These are phyloP conservation scores for Nemania sp. DNA, from an alignment of 2,329 filamentous ascomycete species.

Conservation along the genomic window DNA sequence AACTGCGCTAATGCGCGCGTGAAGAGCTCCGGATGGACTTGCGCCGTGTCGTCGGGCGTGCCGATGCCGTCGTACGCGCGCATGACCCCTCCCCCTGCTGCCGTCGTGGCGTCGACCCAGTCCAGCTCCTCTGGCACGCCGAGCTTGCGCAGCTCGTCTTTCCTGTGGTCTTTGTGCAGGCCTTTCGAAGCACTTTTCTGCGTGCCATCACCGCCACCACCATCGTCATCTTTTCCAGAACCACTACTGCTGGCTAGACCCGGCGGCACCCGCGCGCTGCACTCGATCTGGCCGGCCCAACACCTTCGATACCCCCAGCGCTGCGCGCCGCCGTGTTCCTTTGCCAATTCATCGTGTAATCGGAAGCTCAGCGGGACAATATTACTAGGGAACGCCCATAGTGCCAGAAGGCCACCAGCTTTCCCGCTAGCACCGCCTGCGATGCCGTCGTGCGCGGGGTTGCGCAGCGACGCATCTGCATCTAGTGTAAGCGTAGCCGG, in stretches of 20 bases:
- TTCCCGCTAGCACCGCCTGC: slow-evolving; percentile 78
- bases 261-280: slow-evolving; percentile 36
- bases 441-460: slow-evolving; percentile 51
- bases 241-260: slow-evolving; percentile 16
- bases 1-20: slow-evolving; percentile 72
- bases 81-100: slow-evolving; percentile 48
- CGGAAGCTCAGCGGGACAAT: slow-evolving; percentile 73
- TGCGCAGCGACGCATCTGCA: slow-evolving; percentile 30
- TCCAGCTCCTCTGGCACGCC: slow-evolving; percentile 63
- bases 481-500: slow-evolving; percentile 36
- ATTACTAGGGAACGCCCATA: slow-evolving; percentile 73
- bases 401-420: slow-evolving; percentile 72
- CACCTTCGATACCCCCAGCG: slow-evolving; percentile 70
- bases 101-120: slow-evolving; percentile 73
- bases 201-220: too few species aligned
- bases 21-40: slow-evolving; percentile 78
- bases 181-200: slow-evolving; percentile 24
- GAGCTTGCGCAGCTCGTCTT: slow-evolving; percentile 30
- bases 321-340: slow-evolving; percentile 67
- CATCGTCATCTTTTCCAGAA: too few species aligned
- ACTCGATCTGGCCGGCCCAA: slow-evolving; percentile 40
- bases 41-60: slow-evolving; percentile 66
- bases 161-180: slow-evolving; percentile 40
- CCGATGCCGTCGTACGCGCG: slow-evolving; percentile 41
- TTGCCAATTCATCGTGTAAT: slow-evolving; percentile 69